phyloP scores from a whole-genome alignment of 73 alveolate species.

The Effrenium voratum region DNA sequence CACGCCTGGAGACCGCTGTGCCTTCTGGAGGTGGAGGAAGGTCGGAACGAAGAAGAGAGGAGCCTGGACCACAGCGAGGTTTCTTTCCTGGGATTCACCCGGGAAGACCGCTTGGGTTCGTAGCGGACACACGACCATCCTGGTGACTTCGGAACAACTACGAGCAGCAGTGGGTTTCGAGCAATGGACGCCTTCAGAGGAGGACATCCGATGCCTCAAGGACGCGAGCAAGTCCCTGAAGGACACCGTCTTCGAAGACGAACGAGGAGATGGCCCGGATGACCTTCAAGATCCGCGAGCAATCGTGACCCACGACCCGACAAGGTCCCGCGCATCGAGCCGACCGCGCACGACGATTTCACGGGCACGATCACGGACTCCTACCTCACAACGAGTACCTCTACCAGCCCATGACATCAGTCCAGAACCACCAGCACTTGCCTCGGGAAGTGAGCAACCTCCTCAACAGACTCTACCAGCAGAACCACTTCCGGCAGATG shows the following conservation, averaged over 20 bases:
- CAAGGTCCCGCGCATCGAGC: neutral
- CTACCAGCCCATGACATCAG: neutral
- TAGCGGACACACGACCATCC: neutral
- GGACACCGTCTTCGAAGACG: neutral
- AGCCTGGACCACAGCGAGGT: neutral
- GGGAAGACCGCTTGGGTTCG: constrained; percentile 23
- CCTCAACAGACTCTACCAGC: neutral
- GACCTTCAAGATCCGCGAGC: neutral
- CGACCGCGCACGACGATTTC: neutral
- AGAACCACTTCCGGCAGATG: neutral
- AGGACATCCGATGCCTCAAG: neutral
- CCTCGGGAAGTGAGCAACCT: neutral
- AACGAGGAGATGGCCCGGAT: neutral
- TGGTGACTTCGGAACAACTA: neutral
- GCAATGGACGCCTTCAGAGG: neutral
- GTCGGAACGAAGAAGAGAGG: neutral
- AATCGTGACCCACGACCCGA: neutral
- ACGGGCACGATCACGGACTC: neutral
- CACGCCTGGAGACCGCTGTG: neutral
- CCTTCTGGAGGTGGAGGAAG: constrained; percentile 26
- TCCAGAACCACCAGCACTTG: neutral
- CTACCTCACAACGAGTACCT: neutral
- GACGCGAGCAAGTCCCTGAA: neutral
- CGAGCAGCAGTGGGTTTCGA: neutral
- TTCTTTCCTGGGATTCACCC: constrained; percentile 5